These are phyloP conservation scores for Penstemon barbatus DNA, from an alignment of 257 asterid genomes.

Conservation along the genomic window DNA sequence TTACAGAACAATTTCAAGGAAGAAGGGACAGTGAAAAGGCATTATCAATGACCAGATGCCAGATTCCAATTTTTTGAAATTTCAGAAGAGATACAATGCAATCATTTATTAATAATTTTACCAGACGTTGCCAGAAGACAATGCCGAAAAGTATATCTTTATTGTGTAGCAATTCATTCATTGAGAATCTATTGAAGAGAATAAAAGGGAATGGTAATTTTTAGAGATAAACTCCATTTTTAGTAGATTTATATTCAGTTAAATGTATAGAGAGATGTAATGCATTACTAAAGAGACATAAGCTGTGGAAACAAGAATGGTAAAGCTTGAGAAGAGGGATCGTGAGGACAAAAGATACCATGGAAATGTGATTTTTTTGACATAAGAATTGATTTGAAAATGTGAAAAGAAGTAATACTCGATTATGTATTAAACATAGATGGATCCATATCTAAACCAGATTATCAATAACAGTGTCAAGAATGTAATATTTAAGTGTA, in stretches of 20 bases:
- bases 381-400: background rate
- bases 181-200: background rate
- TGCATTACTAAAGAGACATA: background rate
- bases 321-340: background rate
- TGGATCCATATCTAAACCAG: background rate
- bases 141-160: background rate
- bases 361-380: background rate
- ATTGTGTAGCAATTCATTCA: background rate
- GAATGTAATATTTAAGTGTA: background rate
- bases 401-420: background rate
- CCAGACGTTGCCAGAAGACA: background rate
- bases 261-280: background rate
- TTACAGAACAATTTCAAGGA: conserved; percentile 12
- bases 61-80: conserved; percentile 2
- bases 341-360: background rate
- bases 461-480: conserved; percentile 18
- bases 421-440: background rate
- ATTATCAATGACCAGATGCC: conserved; percentile 6
- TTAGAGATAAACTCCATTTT: background rate
- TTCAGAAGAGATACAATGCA: background rate
- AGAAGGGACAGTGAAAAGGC: background rate
- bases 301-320: background rate
- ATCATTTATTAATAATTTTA: background rate
- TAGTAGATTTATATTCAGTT: background rate
- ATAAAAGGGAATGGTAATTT: background rate